A percentile compares a stretch with the other conserved stretches of the same genome.
Evolutionary conservation across 441 rosid genomes (phyloP).

Genomic region (Theobroma grandiflorum): DNA sequence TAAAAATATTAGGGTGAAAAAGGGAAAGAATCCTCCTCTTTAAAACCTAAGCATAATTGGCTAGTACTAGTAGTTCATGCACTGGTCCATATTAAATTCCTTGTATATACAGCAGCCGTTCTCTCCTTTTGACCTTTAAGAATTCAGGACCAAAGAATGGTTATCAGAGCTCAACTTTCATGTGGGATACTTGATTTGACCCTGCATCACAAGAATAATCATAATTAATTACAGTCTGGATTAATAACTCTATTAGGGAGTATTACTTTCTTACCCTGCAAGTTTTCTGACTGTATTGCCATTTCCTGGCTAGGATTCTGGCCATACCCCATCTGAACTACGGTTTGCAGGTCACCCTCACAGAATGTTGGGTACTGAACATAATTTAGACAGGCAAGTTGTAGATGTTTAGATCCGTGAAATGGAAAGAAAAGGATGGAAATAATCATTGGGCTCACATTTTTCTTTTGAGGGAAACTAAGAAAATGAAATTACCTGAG

Average conservation of each 20-base stretch:
- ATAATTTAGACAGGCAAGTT: background rate
- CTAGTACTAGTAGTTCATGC: slow-evolving; percentile 29
- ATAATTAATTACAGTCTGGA: slow-evolving; percentile 21
- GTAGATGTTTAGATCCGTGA: background rate
- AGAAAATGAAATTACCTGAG: slow-evolving; percentile 50
- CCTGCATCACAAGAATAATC: slow-evolving; percentile 51
- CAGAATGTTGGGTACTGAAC: slow-evolving; percentile 57
- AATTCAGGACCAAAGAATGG: slow-evolving; percentile 39
- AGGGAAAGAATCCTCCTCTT: slow-evolving; percentile 28
- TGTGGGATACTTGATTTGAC: slow-evolving; percentile 49
- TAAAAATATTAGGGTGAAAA: slow-evolving; percentile 7
- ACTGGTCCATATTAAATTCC: slow-evolving; percentile 45
- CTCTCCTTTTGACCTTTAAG: slow-evolving; percentile 37
- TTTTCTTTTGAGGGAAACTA: background rate
- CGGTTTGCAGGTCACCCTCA: slow-evolving; percentile 78
- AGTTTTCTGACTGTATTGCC: slow-evolving; percentile 34
- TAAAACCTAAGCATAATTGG: slow-evolving; percentile 36
- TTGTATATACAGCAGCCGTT: slow-evolving; percentile 68
- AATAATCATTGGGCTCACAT: background rate
- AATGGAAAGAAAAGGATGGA: background rate
- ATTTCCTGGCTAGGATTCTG: slow-evolving; percentile 47
- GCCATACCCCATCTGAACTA: slow-evolving; percentile 79
- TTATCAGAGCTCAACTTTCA: slow-evolving; percentile 69
- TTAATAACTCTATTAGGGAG: background rate
- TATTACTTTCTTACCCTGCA: slow-evolving; percentile 43